Percentiles rank a stretch among this genome's conserved stretches.
These are phyloP conservation scores for Ascoidea rubescens DNA, from an alignment of 805 yeast species.

Conservation along the genomic window DNA sequence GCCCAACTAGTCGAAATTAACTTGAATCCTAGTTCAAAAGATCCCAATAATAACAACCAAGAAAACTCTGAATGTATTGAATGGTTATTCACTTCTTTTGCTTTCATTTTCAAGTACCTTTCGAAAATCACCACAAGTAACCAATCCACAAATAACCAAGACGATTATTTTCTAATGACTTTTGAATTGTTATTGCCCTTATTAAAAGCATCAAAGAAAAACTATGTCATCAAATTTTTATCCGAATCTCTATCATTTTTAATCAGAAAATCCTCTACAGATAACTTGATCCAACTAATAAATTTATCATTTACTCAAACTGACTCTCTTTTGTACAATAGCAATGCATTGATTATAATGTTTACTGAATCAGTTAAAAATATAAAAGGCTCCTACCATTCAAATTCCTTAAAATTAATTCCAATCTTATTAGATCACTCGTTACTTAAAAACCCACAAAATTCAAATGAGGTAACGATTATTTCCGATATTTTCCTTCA, in stretches of 20 bases:
- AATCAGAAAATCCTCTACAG: slow-evolving; percentile 45
- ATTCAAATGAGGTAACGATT: slow-evolving; percentile 24
- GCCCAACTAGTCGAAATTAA: slow-evolving; percentile 1
- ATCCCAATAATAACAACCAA: slow-evolving; percentile 1
- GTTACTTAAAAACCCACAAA: slow-evolving; percentile 12
- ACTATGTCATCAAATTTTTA: slow-evolving; percentile 64
- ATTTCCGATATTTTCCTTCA: slow-evolving; percentile 44
- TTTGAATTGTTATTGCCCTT: slow-evolving; percentile 52
- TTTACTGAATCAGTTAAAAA: slow-evolving; percentile 65
- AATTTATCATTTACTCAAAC: slow-evolving; percentile 17
- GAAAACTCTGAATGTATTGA: slow-evolving; percentile 37
- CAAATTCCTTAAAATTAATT: slow-evolving; percentile 40
- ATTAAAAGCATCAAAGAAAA: slow-evolving; percentile 40
- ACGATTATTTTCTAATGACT: slow-evolving; percentile 38
- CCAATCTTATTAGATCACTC: slow-evolving; percentile 29
- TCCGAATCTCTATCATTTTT: slow-evolving; percentile 85
- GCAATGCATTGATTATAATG: slow-evolving; percentile 42
- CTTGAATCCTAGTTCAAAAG: background rate
- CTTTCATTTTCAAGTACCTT: slow-evolving; percentile 81
- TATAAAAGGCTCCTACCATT: slow-evolving; percentile 60
- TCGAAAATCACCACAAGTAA: slow-evolving; percentile 50
- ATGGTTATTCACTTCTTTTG: slow-evolving; percentile 72
- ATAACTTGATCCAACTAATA: slow-evolving; percentile 20
- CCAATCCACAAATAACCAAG: background rate
- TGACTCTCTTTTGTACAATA: slow-evolving; percentile 31